Evolutionary conservation across 2,329 filamentous ascomycete species (phyloP).

Genomic region (Penicillium sp.): DNA sequence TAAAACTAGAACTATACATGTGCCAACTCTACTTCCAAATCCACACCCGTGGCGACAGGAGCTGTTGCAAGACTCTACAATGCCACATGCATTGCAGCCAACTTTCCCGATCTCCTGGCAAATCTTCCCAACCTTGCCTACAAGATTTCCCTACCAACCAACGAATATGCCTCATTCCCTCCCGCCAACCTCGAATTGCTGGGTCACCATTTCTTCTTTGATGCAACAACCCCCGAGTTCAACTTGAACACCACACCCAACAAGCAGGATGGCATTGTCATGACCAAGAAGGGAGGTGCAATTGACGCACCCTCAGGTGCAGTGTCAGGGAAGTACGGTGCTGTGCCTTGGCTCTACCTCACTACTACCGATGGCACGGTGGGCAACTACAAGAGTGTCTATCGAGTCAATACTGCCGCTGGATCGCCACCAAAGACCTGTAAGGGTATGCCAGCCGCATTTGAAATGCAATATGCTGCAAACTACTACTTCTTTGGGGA

Average conservation of each 20-base stretch:
- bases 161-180: constrained; percentile 35
- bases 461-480: constrained; percentile 77
- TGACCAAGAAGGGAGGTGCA: constrained; percentile 62
- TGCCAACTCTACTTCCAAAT: constrained; percentile 58
- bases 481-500: constrained; percentile 67
- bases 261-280: constrained; percentile 54
- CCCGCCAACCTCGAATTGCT: constrained; percentile 64
- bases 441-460: constrained; percentile 59
- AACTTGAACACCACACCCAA: constrained; percentile 63
- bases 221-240: constrained; percentile 73
- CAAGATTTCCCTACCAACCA: constrained; percentile 58
- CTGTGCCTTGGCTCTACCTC: constrained; percentile 81
- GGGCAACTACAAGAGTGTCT: constrained; percentile 70
- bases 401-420: constrained; percentile 79
- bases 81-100: constrained; percentile 73
- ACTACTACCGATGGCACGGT: constrained; percentile 54
- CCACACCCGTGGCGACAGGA: constrained; percentile 65
- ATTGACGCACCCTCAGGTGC: constrained; percentile 64
- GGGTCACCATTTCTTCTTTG: constrained; percentile 79
- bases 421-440: constrained; percentile 75
- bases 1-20: constrained; percentile 83
- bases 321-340: constrained; percentile 60
- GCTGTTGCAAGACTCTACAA: constrained; percentile 86
- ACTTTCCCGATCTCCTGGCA: constrained; percentile 65
- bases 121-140: constrained; percentile 68